Evolutionary conservation across 176 grass and related monocot species (phyloP), one percentile per base, ranked within the genome.

Genomic region (Carex scoparia): DNA sequence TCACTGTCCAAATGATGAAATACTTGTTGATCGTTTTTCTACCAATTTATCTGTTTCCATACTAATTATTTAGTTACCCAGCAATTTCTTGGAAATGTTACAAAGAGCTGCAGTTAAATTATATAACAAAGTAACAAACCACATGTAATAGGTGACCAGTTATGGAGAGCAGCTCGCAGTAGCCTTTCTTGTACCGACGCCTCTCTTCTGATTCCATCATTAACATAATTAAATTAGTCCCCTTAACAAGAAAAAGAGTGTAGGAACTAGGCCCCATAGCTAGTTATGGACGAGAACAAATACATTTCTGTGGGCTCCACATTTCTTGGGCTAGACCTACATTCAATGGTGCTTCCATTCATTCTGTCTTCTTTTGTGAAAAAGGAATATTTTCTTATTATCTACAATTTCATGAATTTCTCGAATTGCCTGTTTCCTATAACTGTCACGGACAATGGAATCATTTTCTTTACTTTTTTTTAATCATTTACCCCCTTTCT

Each of bases 331-430:
- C 23, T 83, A 83, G 63, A 27, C 63, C 81, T 64, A 83, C 61
- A 69, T 15, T 68, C 42, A 69, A 69, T 69, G 33, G 62, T 32
- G 42, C 46, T 83, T 83, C 81, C 42, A 83, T 69, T 83, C 63
- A 2, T 69, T 69, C 27, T 83, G 81, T 83, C 81, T 83, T 66
- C 61, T 83, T 54, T 83, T 83, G 81, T 68, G 81, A 83, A 66
- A 83, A 68, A 51, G 44, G 40, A 83, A 65, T 54, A 57, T 74
- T 49, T 49, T 18, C 18, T 68, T 68, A 67, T 83, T 32, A 38
- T 68, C 42, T 33, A 12, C 58, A 81, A 53, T 33, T 68, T 55
- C 23, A 23, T 51, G 62, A 65, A 57, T 68, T 83, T 67, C 3
- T 83, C 62, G 48, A 31, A 48, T 14, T 53, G 80, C 60, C 2